These are phyloP conservation scores for Oehlia diaphana DNA, from an alignment of 192 early-diverging fungal species.

Conservation along the genomic window DNA sequence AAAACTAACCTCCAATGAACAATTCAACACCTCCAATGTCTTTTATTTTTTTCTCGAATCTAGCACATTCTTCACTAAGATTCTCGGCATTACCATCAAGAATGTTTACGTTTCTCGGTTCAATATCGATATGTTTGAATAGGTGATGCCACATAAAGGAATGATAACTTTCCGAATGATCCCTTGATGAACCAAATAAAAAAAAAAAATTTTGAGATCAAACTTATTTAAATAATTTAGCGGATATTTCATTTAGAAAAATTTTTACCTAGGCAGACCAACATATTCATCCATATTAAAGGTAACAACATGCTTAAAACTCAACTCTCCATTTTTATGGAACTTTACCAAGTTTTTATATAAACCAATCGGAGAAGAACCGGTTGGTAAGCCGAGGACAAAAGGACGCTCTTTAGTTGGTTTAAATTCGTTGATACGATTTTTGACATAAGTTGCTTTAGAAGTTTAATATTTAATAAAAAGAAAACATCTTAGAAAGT, in stretches of 20 bases:
- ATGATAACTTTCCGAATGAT: slow-evolving; percentile 88
- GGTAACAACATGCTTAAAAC: slow-evolving; percentile 81
- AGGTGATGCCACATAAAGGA: slow-evolving; percentile 91
- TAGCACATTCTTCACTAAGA: slow-evolving; percentile 76
- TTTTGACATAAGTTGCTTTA: slow-evolving; percentile 80
- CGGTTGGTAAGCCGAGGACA: slow-evolving; percentile 84
- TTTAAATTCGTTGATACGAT: slow-evolving; percentile 74
- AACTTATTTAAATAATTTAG: not conserved
- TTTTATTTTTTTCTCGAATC: slow-evolving; percentile 79
- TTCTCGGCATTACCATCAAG: slow-evolving; percentile 83
- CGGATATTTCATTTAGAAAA: not conserved
- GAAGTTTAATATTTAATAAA: no score
- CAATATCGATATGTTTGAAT: slow-evolving; percentile 86
- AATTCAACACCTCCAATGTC: slow-evolving; percentile 84
- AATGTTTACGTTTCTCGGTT: slow-evolving; percentile 80
- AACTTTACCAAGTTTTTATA: slow-evolving; percentile 79
- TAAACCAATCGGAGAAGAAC: slow-evolving; percentile 80
- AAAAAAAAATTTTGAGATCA: not conserved
- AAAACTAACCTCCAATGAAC: slow-evolving; percentile 67
- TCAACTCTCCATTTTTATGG: slow-evolving; percentile 64
- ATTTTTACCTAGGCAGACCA: slow-evolving; percentile 64
- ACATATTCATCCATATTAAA: slow-evolving; percentile 95
- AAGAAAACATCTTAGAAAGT: not conserved
- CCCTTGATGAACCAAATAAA: slow-evolving; percentile 38
- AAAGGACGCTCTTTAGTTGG: slow-evolving; percentile 76